phyloP scores from a whole-genome alignment of 495 filamentous ascomycete genomes.

The Pseudotulostoma volvatum region DNA sequence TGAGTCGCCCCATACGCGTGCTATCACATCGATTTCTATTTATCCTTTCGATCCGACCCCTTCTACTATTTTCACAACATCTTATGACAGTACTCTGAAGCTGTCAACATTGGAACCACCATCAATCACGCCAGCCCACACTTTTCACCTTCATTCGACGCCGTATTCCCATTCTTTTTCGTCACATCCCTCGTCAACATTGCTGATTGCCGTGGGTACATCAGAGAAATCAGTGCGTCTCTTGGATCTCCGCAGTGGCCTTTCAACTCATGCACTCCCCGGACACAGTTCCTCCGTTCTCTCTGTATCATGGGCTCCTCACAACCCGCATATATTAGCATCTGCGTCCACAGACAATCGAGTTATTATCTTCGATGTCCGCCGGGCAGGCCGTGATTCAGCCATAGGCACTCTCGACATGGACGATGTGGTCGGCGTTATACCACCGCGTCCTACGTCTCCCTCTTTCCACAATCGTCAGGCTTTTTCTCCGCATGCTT shows the following conservation, averaged over 20 bases:
- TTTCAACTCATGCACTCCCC: slow-evolving; percentile 58
- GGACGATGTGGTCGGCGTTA: slow-evolving; percentile 55
- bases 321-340: slow-evolving; percentile 59
- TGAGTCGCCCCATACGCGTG: slow-evolving; percentile 46
- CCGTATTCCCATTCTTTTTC: slow-evolving; percentile 64
- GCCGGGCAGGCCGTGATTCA: slow-evolving; percentile 41
- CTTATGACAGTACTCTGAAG: slow-evolving; percentile 72
- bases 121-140: slow-evolving; percentile 32
- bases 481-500: slow-evolving; percentile 30
- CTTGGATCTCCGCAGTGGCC: slow-evolving; percentile 64
- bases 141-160: slow-evolving; percentile 55
- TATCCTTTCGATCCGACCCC: slow-evolving; percentile 66
- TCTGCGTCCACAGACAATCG: slow-evolving; percentile 63
- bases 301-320: slow-evolving; percentile 63
- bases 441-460: slow-evolving; percentile 14
- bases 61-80: slow-evolving; percentile 62
- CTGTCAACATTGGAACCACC: slow-evolving; percentile 49
- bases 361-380: slow-evolving; percentile 72
- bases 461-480: slow-evolving; percentile 22
- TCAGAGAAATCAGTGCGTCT: slow-evolving; percentile 66
- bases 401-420: slow-evolving; percentile 62
- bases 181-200: slow-evolving; percentile 45
- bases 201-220: slow-evolving; percentile 71
- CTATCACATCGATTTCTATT: slow-evolving; percentile 71
- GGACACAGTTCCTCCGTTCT: slow-evolving; percentile 59